Base-by-base conservation (phyloP, 805 yeast species). In the Ogataea trehalophila region DNA sequence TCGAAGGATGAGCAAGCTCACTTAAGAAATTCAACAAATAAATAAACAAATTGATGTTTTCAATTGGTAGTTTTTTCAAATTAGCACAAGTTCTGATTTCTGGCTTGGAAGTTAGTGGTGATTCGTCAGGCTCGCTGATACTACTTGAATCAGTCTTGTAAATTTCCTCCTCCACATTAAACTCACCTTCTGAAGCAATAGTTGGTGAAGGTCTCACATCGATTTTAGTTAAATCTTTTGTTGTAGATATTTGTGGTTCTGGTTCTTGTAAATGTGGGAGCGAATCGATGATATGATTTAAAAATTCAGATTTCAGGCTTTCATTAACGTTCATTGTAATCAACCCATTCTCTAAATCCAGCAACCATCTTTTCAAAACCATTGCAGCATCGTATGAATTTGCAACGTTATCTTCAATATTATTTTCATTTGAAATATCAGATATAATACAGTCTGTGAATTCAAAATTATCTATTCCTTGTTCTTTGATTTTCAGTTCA, bases 311-410 rank as follows among this genome's bases (percentile, higher is more conserved):
- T 47, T 57, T 61, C 35, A 66, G 47, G 6, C 44, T 41, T 35
- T 50, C 44, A 41, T 57, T 56, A 17, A 63, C 60, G 5, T 53
- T 49, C 4, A 52, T 17, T 15, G 67, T 56, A n/a, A 67, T 57
- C 16, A 67, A 47, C 8, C 66, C 67, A 38, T 59, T 58, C 5
- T 57, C 62, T 38, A 67, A 50, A 46, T 60, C 59, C 1, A 65
- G 54, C 9, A 68, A 53, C 66, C 66, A 68, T 48, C 72, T 58
- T 50, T 68, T 68, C 50, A 68, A 53, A 18, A 68, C 50, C 60
- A 67, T 68, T 5, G 71, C 65, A 9, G 62, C 67, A 51, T 68
- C 72, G 51, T 66, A 67, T n/a, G 61, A 44, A 37, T 62, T 60
- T 1, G 59, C 54, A 4, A 49, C 45, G 14, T 42, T 31, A 15